Percentiles rank a stretch among this genome's conserved stretches.
These are phyloP conservation scores for Primulina tabacum DNA, from an alignment of 257 asterid genomes.

Conservation along the genomic window DNA sequence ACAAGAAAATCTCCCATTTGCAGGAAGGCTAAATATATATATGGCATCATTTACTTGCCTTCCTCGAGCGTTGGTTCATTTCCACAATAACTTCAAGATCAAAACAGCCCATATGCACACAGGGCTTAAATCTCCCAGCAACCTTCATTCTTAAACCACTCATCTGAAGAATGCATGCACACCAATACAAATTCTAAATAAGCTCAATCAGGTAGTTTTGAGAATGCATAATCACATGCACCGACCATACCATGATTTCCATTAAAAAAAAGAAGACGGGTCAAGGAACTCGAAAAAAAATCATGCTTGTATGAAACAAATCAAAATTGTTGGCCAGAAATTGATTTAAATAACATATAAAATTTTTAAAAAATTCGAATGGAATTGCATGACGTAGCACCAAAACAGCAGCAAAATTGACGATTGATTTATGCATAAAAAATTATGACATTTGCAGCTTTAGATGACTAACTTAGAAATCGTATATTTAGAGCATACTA, in stretches of 20 bases:
- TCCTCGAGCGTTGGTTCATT: conserved; percentile 95
- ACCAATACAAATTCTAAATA: conserved; percentile 20
- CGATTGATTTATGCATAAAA: neutral
- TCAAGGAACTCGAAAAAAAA: neutral
- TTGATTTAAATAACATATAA: neutral
- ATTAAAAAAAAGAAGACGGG: neutral
- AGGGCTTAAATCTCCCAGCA: conserved; percentile 91
- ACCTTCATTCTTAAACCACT: conserved; percentile 95
- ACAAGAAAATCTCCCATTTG: conserved; percentile 15
- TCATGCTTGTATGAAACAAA: neutral
- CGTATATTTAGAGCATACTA: neutral
- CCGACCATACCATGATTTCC: neutral
- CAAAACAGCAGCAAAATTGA: neutral
- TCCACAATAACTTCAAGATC: conserved; percentile 95
- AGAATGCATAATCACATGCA: conserved; percentile 6
- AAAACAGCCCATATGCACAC: conserved; percentile 96
- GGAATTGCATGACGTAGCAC: neutral
- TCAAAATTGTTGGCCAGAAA: neutral
- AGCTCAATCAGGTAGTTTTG: neutral
- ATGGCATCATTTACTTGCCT: conserved; percentile 55
- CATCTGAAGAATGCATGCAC: conserved; percentile 56
- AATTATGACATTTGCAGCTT: neutral
- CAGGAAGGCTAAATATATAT: conserved; percentile 1
- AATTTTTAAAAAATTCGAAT: neutral
- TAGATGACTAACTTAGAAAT: neutral